phyloP scores from a whole-genome alignment of 306 rosid species.

The Morella rubra region DNA sequence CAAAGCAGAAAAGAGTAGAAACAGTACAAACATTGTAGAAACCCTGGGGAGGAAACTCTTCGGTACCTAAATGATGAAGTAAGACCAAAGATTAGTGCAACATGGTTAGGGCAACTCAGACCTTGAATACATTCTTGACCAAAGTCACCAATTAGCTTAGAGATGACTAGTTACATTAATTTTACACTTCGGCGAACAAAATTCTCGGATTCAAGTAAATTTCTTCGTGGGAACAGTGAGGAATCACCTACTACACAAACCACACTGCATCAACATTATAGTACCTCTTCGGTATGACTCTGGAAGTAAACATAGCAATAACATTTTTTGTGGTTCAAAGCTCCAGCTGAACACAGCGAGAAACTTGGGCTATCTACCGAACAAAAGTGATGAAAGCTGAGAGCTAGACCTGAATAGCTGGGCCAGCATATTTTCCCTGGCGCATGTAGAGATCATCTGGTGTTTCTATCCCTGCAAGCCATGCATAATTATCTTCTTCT shows the following conservation, averaged over 20 bases:
- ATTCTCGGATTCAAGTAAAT: neutral
- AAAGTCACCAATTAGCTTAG: neutral
- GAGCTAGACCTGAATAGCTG: constrained; percentile 57
- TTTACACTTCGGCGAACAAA: neutral
- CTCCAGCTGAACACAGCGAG: neutral
- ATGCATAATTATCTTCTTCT: constrained; percentile 75
- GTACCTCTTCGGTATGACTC: constrained; percentile 10
- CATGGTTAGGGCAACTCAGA: neutral
- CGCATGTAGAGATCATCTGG: constrained; percentile 79
- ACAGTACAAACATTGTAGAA: neutral
- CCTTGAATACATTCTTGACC: neutral
- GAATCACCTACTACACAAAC: neutral
- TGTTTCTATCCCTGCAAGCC: constrained; percentile 75
- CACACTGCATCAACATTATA: neutral
- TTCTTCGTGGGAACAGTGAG: neutral
- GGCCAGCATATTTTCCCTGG: constrained; percentile 68
- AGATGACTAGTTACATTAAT: neutral
- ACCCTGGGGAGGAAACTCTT: neutral
- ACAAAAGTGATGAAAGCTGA: constrained; percentile 13
- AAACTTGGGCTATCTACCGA: neutral
- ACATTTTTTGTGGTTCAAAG: neutral
- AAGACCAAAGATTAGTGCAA: neutral
- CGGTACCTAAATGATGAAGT: neutral
- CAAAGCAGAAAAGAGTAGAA: neutral
- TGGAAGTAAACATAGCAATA: neutral